phyloP scores from a whole-genome alignment of 106 monocot species.

The Gastrodia elata region DNA sequence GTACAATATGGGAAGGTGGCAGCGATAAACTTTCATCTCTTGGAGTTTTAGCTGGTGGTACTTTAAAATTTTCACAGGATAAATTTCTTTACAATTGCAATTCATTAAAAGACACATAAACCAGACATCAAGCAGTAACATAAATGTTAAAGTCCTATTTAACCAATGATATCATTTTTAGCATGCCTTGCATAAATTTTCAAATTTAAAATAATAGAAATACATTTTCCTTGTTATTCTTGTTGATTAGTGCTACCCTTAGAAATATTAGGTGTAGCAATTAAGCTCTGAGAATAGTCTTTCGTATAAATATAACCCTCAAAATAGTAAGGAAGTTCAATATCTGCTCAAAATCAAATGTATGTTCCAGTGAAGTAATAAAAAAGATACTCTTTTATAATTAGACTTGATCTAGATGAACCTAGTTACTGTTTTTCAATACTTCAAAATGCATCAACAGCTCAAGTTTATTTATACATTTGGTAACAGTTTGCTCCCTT shows the following conservation, averaged over 20 bases:
- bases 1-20: constrained; percentile 9
- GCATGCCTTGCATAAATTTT: not conserved
- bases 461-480: too few relatives aligned
- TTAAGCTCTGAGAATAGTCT: not conserved
- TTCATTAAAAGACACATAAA: not conserved
- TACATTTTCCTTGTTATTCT: not conserved
- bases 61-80: not conserved
- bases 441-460: too few relatives aligned
- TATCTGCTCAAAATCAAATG: too few relatives aligned
- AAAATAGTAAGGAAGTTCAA: not conserved
- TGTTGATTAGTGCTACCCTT: not conserved
- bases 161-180: not conserved
- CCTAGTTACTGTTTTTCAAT: too few relatives aligned
- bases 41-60: not conserved
- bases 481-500: too few relatives aligned
- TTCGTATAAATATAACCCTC: not conserved
- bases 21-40: not conserved
- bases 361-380: too few relatives aligned
- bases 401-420: too few relatives aligned
- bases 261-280: not conserved
- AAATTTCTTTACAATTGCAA: not conserved
- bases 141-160: not conserved
- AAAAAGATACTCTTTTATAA: too few relatives aligned
- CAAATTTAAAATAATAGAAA: not conserved
- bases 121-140: not conserved